Evolutionary conservation across 2,329 filamentous ascomycete species (phyloP), one percentile per base, ranked within the genome.

Genomic region (Lachnellula cervina): DNA sequence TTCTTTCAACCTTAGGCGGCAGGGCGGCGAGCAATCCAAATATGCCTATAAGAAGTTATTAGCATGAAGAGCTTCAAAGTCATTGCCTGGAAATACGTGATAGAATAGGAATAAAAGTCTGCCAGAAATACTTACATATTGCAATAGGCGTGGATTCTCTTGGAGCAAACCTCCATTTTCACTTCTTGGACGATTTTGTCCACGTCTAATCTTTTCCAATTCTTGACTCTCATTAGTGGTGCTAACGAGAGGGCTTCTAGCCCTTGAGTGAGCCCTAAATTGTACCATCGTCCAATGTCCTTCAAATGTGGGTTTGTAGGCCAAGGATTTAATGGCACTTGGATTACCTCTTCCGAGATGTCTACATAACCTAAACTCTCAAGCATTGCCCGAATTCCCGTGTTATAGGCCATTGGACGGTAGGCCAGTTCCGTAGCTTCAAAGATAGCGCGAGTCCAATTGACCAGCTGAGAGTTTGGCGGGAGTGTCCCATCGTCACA

Each of bases 281-380:
- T 91, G 73, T 95, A 96, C 88, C 89, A 96, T 56, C 84, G 79
- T 32, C 88, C 90, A 52, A 91, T 79, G 45, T 87, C 80, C 59
- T 83, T 85, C 62, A 84, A 78, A 60, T 83, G 77, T 25, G 79
- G 75, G 63, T 89, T 83, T 25, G 75, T 70, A 56, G 83, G 81
- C 87, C 89, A 93, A 23, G 85, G 83, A 66, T 87, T 93, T 67
- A 90, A 78, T 32, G 90, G 89, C 37, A 93, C 75, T 56, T 79
- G 79, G 59, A 89, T 83, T 51, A 83, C 78, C 58, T 82, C 77
- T 69, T 93, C 86, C 60, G 81, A 80, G 63, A 97, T 84, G 58
- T 97, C 87, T 38, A 85, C 84, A 69, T 96, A 96, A 14, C 93
- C 93, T 49, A 85, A 81, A 5, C 79, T 74, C 62, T 84, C 77